A percentile compares a stretch with the other conserved stretches of the same genome.
Conservation (phyloP, 345 rosid genomes). For the Arabis alpina region DNA sequence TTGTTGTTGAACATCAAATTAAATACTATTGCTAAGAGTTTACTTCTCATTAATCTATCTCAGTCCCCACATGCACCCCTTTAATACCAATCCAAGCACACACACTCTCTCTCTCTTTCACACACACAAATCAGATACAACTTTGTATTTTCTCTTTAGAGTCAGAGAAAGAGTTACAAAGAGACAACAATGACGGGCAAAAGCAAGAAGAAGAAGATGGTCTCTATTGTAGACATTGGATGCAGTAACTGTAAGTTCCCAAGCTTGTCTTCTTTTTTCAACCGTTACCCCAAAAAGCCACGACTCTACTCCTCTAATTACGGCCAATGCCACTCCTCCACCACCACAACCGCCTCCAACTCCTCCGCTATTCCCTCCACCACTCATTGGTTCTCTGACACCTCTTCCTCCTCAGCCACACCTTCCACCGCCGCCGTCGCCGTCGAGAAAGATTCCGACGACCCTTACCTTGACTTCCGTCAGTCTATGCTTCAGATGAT, state of each 20-base stretch:
- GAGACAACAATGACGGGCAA: slow-evolving; percentile 35
- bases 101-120: slow-evolving; percentile 15
- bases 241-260: slow-evolving; percentile 74
- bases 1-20: slow-evolving; percentile 29
- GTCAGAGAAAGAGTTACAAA: slow-evolving; percentile 23
- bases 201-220: slow-evolving; percentile 51
- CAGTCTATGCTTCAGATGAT: slow-evolving; percentile 98
- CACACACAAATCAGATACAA: not conserved
- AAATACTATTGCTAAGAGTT: slow-evolving; percentile 38
- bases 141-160: slow-evolving; percentile 9
- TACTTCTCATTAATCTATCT: slow-evolving; percentile 41
- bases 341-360: slow-evolving; percentile 37
- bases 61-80: slow-evolving; percentile 42
- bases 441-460: slow-evolving; percentile 93
- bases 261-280: slow-evolving; percentile 55
- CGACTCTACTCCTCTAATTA: slow-evolving; percentile 27
- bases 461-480: slow-evolving; percentile 87
- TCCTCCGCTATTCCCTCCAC: slow-evolving; percentile 45
- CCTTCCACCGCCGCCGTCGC: slow-evolving; percentile 61
- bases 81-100: slow-evolving; percentile 38
- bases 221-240: slow-evolving; percentile 63
- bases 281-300: slow-evolving; percentile 47
- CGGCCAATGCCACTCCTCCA: slow-evolving; percentile 32
- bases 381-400: slow-evolving; percentile 41
- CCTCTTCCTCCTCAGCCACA: slow-evolving; percentile 38